Evolutionary conservation across 306 rosid genomes (phyloP), one percentile per base, ranked within the genome.

Genomic region (Pterocarpus macrocarpus): DNA sequence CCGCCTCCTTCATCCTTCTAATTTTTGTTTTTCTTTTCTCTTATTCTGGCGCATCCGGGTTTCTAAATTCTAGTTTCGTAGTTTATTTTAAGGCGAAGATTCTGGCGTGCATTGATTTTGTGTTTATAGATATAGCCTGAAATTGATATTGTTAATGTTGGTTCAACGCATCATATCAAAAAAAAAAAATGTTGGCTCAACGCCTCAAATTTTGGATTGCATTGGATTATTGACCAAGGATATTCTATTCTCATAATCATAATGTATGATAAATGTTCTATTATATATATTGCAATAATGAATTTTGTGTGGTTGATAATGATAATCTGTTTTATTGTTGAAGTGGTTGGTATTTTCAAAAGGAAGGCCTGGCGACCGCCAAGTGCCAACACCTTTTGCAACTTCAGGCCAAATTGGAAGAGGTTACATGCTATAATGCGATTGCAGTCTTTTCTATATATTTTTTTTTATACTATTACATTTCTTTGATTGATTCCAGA

Each of bases 331-430:
- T 2, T 73, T 71, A 1, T 64, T 81, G 66, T 56, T 88, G 71
- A 73, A 95, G 98, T 93, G 97, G 91, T 91, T 86, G 97, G 99
- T 32, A 88, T 93, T 77, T 91, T 94, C 75, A 91, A 89, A 73
- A 89, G 97, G 85, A 94, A 83, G 91, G 98, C 80, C 98, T 95
- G 69, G 55, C 86, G 30, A 90, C 76, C 92, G 99, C 82, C 97
- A 95, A 89, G 91, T 92, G 82, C 39, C 39, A 36, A 36, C 39
- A 36, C 39, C 95, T 93, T 73, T 84, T 93, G 78, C 95, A 93
- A 82, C 28, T 22, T 22, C 28, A 22, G 28, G 28, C 86, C 32
- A 95, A 93, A 74, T 87, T 89, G 88, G 91, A 95, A 4, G 97
- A 95, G 97, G 97, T 95, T 33, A 77, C 30, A 36, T 62, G 35